These are phyloP conservation scores for Sugiyamaella xylanicola DNA, from an alignment of 1,139 yeast species.

Conservation along the genomic window DNA sequence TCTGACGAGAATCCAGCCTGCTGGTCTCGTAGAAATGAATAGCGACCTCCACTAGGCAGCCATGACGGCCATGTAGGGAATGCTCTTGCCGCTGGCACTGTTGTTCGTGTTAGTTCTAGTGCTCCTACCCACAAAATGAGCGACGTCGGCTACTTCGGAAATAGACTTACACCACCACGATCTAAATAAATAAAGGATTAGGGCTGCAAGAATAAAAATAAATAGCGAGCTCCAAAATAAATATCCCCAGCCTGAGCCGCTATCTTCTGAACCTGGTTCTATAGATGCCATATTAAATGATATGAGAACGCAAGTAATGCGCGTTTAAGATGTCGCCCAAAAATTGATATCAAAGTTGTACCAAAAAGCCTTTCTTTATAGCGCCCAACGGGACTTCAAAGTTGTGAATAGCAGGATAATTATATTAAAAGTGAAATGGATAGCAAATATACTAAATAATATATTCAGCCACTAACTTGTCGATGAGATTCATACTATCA, in stretches of 20 bases:
- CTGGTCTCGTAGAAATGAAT: conserved; percentile 58
- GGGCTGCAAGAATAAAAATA: conserved; percentile 16
- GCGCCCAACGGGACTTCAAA: too few relatives aligned
- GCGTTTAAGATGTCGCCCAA: too few relatives aligned
- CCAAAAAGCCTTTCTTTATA: too few relatives aligned
- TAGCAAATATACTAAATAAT: too few relatives aligned
- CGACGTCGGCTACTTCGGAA: conserved; percentile 4
- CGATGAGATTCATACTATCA: too few relatives aligned
- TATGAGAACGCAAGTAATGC: too few relatives aligned
- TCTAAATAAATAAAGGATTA: conserved; percentile 25
- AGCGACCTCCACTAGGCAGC: conserved; percentile 23
- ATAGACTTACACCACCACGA: conserved; percentile 27
- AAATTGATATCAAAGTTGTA: too few relatives aligned
- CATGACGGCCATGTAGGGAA: conserved; percentile 21
- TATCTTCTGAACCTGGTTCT: conserved; percentile 1
- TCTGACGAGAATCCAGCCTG: conserved; percentile 67
- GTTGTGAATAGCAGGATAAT: too few relatives aligned
- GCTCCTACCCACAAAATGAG: too few relatives aligned
- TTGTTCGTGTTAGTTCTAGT: conserved; percentile 4
- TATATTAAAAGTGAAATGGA: too few relatives aligned
- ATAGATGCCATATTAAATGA: neutral
- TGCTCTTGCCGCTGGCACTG: conserved; percentile 21
- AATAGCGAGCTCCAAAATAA: conserved; percentile 21
- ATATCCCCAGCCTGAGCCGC: conserved; percentile 21
- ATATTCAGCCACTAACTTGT: too few relatives aligned